Percentiles rank a stretch among this genome's conserved stretches.
Conservation (phyloP, 2,329 filamentous ascomycete genomes). For the Pezicula radicicola region DNA sequence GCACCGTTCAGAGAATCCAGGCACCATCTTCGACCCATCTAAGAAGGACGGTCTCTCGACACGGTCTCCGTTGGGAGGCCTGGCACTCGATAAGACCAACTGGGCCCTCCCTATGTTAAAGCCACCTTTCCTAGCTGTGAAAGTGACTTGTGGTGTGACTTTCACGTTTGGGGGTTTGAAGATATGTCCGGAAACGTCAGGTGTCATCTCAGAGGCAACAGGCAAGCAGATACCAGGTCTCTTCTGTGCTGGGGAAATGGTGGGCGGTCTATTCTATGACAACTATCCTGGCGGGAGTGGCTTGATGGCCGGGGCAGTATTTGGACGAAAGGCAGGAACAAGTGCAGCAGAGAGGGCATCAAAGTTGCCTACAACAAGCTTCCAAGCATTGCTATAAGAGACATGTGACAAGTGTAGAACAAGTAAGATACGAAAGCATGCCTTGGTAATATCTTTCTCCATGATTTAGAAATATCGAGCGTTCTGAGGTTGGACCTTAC, state of each 20-base stretch:
- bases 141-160: constrained; percentile 62
- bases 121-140: constrained; percentile 59
- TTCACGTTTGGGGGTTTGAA: constrained; percentile 66
- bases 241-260: constrained; percentile 63
- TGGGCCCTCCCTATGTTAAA: constrained; percentile 59
- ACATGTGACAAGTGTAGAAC: too few species aligned
- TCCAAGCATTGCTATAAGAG: too few species aligned
- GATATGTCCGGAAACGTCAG: constrained; percentile 50
- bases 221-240: constrained; percentile 48
- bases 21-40: constrained; percentile 53
- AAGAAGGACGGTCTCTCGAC: constrained; percentile 61
- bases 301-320: constrained; percentile 56
- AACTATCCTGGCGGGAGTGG: constrained; percentile 65
- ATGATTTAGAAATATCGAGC: too few species aligned
- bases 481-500: too few species aligned
- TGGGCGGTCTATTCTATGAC: constrained; percentile 60
- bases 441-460: too few species aligned
- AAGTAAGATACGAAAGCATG: too few species aligned
- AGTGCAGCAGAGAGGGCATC: constrained; percentile 25
- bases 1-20: constrained; percentile 41
- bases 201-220: constrained; percentile 45
- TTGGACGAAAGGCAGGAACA: constrained; percentile 39
- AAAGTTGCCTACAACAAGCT: not conserved
- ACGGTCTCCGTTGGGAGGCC: constrained; percentile 39
- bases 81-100: constrained; percentile 58